These are phyloP conservation scores for Durusdinium trenchii DNA, from an alignment of 73 alveolate genomes.

Conservation along the genomic window DNA sequence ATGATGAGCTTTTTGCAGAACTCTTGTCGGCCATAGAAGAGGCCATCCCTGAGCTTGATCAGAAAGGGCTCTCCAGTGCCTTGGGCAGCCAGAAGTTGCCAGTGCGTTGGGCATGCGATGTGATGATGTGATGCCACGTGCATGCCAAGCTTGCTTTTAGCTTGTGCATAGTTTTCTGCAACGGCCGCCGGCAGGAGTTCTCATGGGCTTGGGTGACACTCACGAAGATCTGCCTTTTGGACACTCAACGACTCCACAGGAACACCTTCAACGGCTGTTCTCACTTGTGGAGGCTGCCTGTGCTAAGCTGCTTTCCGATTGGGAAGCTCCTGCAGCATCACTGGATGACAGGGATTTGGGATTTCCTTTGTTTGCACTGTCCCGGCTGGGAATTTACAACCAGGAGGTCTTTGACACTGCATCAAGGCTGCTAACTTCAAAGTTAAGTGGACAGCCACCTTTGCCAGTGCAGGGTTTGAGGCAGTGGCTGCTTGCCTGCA, in stretches of 20 bases:
- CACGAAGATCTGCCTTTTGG: slow-evolving; percentile 92
- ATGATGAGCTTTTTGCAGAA: slow-evolving; percentile 32
- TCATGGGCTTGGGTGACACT: slow-evolving; percentile 92
- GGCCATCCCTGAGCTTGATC: slow-evolving; percentile 66
- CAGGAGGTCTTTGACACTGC: slow-evolving; percentile 20
- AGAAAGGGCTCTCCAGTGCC: slow-evolving; percentile 58
- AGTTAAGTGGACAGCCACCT: neutral
- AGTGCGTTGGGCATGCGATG: neutral
- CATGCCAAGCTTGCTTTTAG: neutral
- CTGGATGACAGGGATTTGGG: slow-evolving; percentile 94
- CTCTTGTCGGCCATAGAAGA: slow-evolving; percentile 30
- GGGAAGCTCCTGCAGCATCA: slow-evolving; percentile 6
- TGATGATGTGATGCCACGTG: neutral
- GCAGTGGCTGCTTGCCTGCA: slow-evolving; percentile 93
- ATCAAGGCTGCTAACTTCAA: neutral
- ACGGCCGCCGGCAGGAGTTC: slow-evolving; percentile 22
- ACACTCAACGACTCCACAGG: slow-evolving; percentile 36
- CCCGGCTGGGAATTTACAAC: slow-evolving; percentile 75
- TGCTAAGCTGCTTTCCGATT: slow-evolving; percentile 24
- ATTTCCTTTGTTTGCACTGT: slow-evolving; percentile 69
- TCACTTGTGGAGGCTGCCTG: slow-evolving; percentile 50
- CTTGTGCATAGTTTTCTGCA: neutral
- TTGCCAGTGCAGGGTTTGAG: slow-evolving; percentile 26
- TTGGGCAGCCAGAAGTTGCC: neutral
- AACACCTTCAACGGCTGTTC: slow-evolving; percentile 41